These are phyloP conservation scores for Pelargonium cotyledonis DNA, from an alignment of 441 rosid species.

Conservation along the genomic window DNA sequence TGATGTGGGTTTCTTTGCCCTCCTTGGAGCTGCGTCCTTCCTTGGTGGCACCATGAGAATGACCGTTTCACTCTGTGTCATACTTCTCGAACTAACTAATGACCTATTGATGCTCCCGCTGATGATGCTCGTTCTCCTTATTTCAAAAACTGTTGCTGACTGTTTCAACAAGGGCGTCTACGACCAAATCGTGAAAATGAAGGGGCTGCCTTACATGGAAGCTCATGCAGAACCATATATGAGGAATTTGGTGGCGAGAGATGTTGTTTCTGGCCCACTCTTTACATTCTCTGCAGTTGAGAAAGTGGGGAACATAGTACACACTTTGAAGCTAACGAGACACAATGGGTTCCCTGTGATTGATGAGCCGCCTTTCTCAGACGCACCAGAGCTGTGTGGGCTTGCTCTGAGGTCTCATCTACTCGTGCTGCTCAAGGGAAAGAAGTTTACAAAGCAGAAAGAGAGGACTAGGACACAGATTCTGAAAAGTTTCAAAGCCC, in stretches of 20 bases:
- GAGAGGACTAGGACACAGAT: conserved; percentile 34
- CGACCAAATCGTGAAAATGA: conserved; percentile 59
- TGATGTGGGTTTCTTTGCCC: conserved; percentile 57
- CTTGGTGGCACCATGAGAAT: conserved; percentile 79
- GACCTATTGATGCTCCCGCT: conserved; percentile 54
- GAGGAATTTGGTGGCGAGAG: conserved; percentile 46
- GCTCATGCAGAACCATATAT: conserved; percentile 68
- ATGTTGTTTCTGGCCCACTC: conserved; percentile 54
- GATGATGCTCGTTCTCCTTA: conserved; percentile 63
- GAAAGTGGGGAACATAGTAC: conserved; percentile 37
- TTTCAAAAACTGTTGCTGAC: conserved; percentile 66
- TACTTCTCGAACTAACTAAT: conserved; percentile 64
- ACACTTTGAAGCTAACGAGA: conserved; percentile 41
- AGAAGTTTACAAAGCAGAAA: conserved; percentile 39
- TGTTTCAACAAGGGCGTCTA: conserved; percentile 60
- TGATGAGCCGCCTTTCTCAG: conserved; percentile 55
- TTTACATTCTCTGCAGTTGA: conserved; percentile 50
- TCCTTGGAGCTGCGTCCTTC: conserved; percentile 68
- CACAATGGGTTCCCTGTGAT: conserved; percentile 69
- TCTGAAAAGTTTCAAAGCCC: conserved; percentile 32
- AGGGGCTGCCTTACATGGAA: conserved; percentile 67
- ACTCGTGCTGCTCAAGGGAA: conserved; percentile 54
- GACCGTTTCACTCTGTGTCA: conserved; percentile 68
- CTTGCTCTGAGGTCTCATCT: conserved; percentile 61
- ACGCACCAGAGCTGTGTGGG: conserved; percentile 51